Evolutionary conservation across 441 rosid species (phyloP).

Genomic region (Brassica hybrid): DNA sequence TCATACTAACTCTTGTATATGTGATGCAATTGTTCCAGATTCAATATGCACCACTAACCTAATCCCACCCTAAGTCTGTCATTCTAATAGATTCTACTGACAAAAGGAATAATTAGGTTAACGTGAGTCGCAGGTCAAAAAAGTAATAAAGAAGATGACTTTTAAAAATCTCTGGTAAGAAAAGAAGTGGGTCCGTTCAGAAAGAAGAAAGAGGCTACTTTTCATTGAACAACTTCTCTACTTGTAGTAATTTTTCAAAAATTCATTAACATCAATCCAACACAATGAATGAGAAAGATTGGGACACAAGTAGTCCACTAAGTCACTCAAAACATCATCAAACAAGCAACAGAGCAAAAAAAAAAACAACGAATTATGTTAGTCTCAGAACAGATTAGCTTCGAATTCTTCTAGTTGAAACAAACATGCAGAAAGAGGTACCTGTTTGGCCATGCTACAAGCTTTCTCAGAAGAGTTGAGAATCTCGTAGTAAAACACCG

Average conservation of each 20-base stretch:
- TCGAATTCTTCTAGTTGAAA: neutral
- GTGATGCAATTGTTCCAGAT: slow-evolving; percentile 1
- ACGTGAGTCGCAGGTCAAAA: slow-evolving; percentile 13
- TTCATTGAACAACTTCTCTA: slow-evolving; percentile 10
- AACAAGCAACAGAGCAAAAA: slow-evolving; percentile 7
- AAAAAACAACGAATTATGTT: neutral
- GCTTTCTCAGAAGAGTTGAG: slow-evolving; percentile 59
- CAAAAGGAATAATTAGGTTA: slow-evolving; percentile 35
- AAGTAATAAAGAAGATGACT: slow-evolving; percentile 28
- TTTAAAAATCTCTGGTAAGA: slow-evolving; percentile 20
- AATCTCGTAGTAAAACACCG: slow-evolving; percentile 60
- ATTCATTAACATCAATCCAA: slow-evolving; percentile 23
- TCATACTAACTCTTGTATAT: slow-evolving; percentile 8
- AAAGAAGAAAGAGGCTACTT: slow-evolving; percentile 14
- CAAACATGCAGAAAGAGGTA: slow-evolving; percentile 17
- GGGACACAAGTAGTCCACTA: slow-evolving; percentile 14
- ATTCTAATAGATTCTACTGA: slow-evolving; percentile 31
- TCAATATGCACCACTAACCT: neutral
- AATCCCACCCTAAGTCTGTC: slow-evolving; percentile 4
- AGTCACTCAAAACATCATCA: slow-evolving; percentile 18
- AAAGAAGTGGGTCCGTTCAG: slow-evolving; percentile 35
- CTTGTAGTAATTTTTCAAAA: neutral
- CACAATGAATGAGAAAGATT: slow-evolving; percentile 25
- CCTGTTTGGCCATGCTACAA: slow-evolving; percentile 60
- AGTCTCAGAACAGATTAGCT: neutral